A percentile compares a stretch with the other conserved stretches of the same genome.
Evolutionary conservation across 352 stramenopile species (phyloP).

Genomic region (Peronospora destructor): DNA sequence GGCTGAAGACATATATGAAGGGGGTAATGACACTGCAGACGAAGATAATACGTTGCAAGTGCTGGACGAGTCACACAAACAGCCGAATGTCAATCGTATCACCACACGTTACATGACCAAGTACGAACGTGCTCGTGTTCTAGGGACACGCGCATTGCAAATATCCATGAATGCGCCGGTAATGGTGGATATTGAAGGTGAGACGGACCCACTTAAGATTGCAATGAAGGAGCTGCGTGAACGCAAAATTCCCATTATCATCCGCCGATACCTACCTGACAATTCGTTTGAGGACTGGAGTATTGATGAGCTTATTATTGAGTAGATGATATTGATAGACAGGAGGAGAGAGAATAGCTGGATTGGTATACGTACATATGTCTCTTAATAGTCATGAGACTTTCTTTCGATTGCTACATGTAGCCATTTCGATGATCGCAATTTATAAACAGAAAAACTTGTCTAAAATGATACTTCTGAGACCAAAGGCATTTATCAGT

Average conservation of each 20-base stretch:
- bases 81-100: slow-evolving; percentile 86
- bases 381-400: too few relatives aligned
- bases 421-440: too few relatives aligned
- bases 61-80: slow-evolving; percentile 80
- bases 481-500: too few relatives aligned
- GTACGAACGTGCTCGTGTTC: slow-evolving; percentile 96
- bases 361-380: too few relatives aligned
- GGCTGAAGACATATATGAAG: slow-evolving; percentile 67
- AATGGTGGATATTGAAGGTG: slow-evolving; percentile 94
- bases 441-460: too few relatives aligned
- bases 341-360: neutral
- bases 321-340: slow-evolving; percentile 68
- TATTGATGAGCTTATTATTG: slow-evolving; percentile 98
- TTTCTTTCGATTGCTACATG: too few relatives aligned
- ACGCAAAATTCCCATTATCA: slow-evolving; percentile 99
- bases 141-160: slow-evolving; percentile 97
- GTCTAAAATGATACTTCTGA: too few relatives aligned
- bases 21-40: slow-evolving; percentile 38
- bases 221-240: slow-evolving; percentile 98
- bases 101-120: slow-evolving; percentile 99
- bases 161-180: slow-evolving; percentile 97
- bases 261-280: slow-evolving; percentile 97
- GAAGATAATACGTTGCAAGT: slow-evolving; percentile 69
- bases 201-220: slow-evolving; percentile 99
- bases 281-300: slow-evolving; percentile 99